A percentile compares a stretch with the other conserved stretches of the same genome.
phyloP scores from a whole-genome alignment of 1,284 basidiomycete species.

The Anthracocystis setariae region DNA sequence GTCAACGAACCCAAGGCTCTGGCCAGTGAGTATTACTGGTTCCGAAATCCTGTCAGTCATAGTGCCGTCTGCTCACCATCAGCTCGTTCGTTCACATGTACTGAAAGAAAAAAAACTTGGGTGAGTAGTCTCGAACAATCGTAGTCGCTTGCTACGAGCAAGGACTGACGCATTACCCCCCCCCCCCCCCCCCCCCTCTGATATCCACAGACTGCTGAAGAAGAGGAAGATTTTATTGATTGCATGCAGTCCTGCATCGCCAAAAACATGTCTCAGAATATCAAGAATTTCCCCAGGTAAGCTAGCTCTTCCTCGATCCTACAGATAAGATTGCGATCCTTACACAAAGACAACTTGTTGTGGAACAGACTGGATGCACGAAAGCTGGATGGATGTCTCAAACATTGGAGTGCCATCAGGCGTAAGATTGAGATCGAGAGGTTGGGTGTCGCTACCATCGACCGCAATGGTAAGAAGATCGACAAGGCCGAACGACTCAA shows the following conservation, averaged over 20 bases:
- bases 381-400: not conserved
- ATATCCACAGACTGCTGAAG: constrained; percentile 13
- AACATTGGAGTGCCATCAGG: constrained; percentile 16
- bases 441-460: constrained; percentile 14
- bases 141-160: too few species aligned
- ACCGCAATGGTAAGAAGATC: constrained; percentile 22
- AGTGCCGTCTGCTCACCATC: too few species aligned
- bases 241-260: constrained; percentile 1
- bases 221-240: constrained; percentile 17
- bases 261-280: constrained; percentile 1
- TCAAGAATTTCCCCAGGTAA: constrained; percentile 18
- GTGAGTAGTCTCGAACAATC: too few species aligned
- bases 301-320: not conserved
- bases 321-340: too few species aligned
- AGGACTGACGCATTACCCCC: constrained; percentile 1
- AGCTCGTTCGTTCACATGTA: not conserved
- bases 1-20: constrained; percentile 1
- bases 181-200: not conserved
- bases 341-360: too few species aligned
- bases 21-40: not conserved
- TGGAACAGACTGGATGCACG: constrained; percentile 6
- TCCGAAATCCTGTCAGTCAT: too few species aligned
- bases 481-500: not conserved
- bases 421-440: constrained; percentile 10
- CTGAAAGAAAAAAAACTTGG: not conserved